Conservation (phyloP, 257 asterid genomes). For the Sherardia arvensis region DNA sequence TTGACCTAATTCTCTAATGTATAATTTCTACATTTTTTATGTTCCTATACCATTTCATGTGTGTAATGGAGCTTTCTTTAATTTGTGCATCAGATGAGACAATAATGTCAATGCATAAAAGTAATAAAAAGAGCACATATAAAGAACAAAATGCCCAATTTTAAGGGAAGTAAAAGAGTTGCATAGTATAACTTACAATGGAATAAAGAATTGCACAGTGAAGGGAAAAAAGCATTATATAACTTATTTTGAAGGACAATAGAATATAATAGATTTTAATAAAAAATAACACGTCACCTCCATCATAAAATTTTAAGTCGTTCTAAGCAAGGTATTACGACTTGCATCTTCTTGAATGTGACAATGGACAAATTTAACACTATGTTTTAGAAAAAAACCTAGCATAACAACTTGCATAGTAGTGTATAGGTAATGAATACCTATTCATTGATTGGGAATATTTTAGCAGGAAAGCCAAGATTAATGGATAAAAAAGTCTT, state of each 20-base stretch:
- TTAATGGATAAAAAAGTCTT: conserved; percentile 20
- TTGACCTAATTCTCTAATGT: conserved; percentile 19
- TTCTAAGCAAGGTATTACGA: too few species aligned
- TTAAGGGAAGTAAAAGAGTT: conserved; percentile 1
- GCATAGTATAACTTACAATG: too few species aligned
- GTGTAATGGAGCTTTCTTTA: background rate
- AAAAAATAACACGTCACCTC: too few species aligned
- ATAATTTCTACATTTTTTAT: background rate
- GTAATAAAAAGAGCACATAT: background rate
- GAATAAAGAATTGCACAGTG: too few species aligned
- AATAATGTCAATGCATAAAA: background rate
- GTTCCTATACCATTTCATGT: background rate
- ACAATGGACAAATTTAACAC: too few species aligned
- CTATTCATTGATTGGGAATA: conserved; percentile 11
- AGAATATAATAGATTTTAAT: too few species aligned
- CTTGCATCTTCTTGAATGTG: too few species aligned
- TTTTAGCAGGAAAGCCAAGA: conserved; percentile 21
- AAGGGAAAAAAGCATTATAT: too few species aligned
- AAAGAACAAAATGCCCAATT: conserved; percentile 7
- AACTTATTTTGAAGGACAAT: too few species aligned
- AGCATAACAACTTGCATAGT: too few species aligned
- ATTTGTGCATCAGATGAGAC: conserved; percentile 13
- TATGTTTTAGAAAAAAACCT: too few species aligned
- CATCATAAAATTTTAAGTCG: too few species aligned
- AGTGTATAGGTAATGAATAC: conserved; percentile 15